Base-by-base conservation (phyloP, 2,329 filamentous ascomycete genomes). In the Apiospora aurea region DNA sequence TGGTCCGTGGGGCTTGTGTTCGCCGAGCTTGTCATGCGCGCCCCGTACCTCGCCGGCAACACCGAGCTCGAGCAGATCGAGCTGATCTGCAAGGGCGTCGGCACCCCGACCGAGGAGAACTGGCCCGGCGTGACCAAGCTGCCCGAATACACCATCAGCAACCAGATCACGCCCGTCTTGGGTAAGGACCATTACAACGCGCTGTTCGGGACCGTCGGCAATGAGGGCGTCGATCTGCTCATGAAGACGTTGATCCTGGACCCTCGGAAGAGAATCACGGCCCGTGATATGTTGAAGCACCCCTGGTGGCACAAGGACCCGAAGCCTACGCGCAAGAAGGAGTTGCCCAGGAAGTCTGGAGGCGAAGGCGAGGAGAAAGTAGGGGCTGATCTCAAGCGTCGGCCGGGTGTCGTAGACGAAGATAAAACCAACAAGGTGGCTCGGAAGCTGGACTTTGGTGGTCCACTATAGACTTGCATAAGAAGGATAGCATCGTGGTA, bases 1-100 rank as follows among this genome's bases (percentile, higher is more conserved):
- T 99, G 96, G 96, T 95, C 93, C 67, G 93, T 97, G 71, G 96
- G 94, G 68, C 91, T 94, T 79, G 95, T 99, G 14, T 96, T 99
- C 77, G 96, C 95, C 43, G 96, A 99, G 83, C 89, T 99, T 69
- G 87, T 97, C 72, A 87, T 96, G 73, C 90, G 96, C 70, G 90
- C 91, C 5, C 95, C 95, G 0, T 97, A 95, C 78, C 88, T 98
- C 72, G 91, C 94, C 0, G 95, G 94, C 2, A 92, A 94, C 79
- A 93, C 91, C 1, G 96, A 98, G 80, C 87, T 98, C 74, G 91
- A 96, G 78, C 95, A 98, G 85, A 89, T 98, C 75, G 88, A 90
- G 72, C 88, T 96, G 76, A 97, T 98, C 75, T 94, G 92, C 80
- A 90, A 94, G 78, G 91, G 92, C 70, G 91, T 98, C 75, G 96